Percentiles rank a stretch among this genome's conserved stretches.
phyloP scores from a whole-genome alignment of 176 grass and related monocot species.

The Oryza coarctata region DNA sequence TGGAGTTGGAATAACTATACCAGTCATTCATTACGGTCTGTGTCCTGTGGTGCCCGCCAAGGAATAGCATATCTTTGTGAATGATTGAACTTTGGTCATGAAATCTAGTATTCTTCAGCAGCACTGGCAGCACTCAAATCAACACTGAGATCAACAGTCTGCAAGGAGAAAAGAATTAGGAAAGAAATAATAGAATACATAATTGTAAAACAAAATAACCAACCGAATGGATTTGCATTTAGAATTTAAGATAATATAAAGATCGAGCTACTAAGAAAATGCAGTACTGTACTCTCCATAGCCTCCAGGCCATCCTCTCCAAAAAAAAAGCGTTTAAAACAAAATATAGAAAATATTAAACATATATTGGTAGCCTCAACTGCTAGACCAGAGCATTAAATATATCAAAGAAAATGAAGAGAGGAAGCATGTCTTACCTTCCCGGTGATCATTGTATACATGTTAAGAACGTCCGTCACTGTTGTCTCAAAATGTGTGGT shows the following conservation, averaged over 20 bases:
- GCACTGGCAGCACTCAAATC: slow-evolving; percentile 78
- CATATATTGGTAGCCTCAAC: background rate
- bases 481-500: slow-evolving; percentile 91
- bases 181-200: slow-evolving; percentile 4
- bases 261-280: background rate
- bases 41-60: background rate
- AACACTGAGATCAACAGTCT: slow-evolving; percentile 81
- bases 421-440: slow-evolving; percentile 50
- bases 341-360: slow-evolving; percentile 15
- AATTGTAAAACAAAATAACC: background rate
- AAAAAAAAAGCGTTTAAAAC: background rate
- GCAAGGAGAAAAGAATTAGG: slow-evolving; percentile 4
- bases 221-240: background rate
- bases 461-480: slow-evolving; percentile 72
- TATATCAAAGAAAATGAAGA: background rate
- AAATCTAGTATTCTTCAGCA: slow-evolving; percentile 73
- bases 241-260: background rate
- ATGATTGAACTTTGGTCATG: slow-evolving; percentile 4
- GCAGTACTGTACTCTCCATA: background rate
- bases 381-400: slow-evolving; percentile 5
- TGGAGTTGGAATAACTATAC: slow-evolving; percentile 4
- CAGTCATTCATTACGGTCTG: slow-evolving; percentile 9
- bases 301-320: background rate
- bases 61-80: background rate
- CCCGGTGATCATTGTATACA: slow-evolving; percentile 84